Percentiles rank a stretch among this genome's conserved stretches.
Conservation (phyloP, 768 basidiomycete species). For the Mycena filopes region DNA sequence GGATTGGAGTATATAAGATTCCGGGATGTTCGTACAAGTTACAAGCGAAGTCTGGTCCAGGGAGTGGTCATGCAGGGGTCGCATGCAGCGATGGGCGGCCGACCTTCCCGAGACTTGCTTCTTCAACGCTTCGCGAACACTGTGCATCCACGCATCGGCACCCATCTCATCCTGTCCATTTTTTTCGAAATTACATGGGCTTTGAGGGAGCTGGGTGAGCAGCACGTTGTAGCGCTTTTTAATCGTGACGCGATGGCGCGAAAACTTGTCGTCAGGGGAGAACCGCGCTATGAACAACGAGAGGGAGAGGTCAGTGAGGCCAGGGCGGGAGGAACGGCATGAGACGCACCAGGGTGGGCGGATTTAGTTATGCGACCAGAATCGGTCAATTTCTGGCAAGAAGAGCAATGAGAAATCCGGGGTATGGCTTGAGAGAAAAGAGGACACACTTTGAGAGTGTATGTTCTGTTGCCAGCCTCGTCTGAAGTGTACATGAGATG, state of each 20-base stretch:
- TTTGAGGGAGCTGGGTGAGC: constrained; percentile 89
- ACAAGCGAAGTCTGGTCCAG: too few species aligned
- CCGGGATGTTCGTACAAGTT: too few species aligned
- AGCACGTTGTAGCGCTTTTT: constrained; percentile 94
- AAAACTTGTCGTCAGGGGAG: constrained; percentile 99
- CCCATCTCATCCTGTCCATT: too few species aligned
- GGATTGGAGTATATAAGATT: too few species aligned
- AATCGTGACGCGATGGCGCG: constrained; percentile 95
- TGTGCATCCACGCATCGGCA: too few species aligned
- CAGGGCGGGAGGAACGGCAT: constrained; percentile 3
- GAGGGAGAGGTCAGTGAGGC: neutral
- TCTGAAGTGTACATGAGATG: constrained; percentile 97
- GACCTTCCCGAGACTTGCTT: too few species aligned
- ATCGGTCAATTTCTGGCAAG: constrained; percentile 82
- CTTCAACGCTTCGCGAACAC: too few species aligned
- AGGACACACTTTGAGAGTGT: constrained; percentile 88
- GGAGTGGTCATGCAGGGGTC: too few species aligned
- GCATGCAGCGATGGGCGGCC: too few species aligned
- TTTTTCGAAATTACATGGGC: constrained; percentile 91
- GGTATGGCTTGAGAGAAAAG: neutral
- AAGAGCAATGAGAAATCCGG: neutral
- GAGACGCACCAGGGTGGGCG: constrained; percentile 89
- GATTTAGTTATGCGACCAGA: constrained; percentile 90
- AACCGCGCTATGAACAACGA: constrained; percentile 81
- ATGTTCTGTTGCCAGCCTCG: constrained; percentile 80